phyloP scores from a whole-genome alignment of 768 basidiomycete species.

The Leucosporidium scottii region DNA sequence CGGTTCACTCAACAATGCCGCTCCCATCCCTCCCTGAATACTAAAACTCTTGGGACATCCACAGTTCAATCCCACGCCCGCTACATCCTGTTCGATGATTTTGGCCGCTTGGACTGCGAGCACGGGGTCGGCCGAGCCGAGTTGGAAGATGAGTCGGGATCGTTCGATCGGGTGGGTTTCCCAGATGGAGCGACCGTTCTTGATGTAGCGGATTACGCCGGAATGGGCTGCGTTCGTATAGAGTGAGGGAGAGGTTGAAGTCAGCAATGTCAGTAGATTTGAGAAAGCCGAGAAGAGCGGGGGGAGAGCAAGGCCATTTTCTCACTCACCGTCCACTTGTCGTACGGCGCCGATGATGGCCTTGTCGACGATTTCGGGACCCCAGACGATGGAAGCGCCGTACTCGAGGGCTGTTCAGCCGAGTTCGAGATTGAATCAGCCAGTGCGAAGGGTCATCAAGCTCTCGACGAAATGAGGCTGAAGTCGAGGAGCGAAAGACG shows the following conservation, averaged over 20 bases:
- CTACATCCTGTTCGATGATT: constrained; percentile 75
- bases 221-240: constrained; percentile 37
- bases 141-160: constrained; percentile 88
- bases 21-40: constrained; percentile 74
- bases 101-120: constrained; percentile 88
- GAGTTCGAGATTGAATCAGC: constrained; percentile 54
- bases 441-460: constrained; percentile 41
- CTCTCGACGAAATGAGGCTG: constrained; percentile 20
- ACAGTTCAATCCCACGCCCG: constrained; percentile 94
- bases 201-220: constrained; percentile 79
- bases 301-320: too few relatives aligned
- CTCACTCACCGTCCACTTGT: constrained; percentile 64
- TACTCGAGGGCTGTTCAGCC: constrained; percentile 81
- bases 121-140: constrained; percentile 81
- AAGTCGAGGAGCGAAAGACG: not conserved
- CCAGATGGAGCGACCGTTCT: constrained; percentile 75
- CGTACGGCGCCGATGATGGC: constrained; percentile 81
- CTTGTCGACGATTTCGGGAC: constrained; percentile 92
- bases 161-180: constrained; percentile 91
- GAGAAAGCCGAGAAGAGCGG: too few relatives aligned
- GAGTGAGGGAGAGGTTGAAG: not conserved
- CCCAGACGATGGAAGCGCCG: constrained; percentile 73
- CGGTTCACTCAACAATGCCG: constrained; percentile 83
- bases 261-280: too few relatives aligned
- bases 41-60: constrained; percentile 54